Base-by-base conservation (phyloP, 805 yeast species). In the Cyberlindnera maritima region DNA sequence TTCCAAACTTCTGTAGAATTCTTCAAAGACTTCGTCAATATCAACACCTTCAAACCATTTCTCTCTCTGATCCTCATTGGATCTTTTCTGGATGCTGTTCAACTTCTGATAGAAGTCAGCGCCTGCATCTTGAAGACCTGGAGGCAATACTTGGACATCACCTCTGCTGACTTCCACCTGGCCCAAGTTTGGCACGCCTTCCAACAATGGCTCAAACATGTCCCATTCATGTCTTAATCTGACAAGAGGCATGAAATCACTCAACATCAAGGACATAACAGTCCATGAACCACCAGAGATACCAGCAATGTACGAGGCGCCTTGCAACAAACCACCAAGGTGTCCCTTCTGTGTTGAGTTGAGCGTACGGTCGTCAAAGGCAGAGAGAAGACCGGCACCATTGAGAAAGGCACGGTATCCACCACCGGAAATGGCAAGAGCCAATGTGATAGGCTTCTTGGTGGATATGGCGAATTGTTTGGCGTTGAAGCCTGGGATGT, bases 221-320 rank as follows among this genome's bases (percentile, higher is more conserved):
- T 68, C 64, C 82, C 81, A 73, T 6, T 63, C 60, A 5, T 64
- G 48, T 20, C 66, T 50, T 43, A 68, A 57, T 6, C 62, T 66
- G 5, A 64, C 69, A 62, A 69, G 58, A 0, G 74, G 71, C 36
- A 69, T 55, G 47, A 62, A 67, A 28, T 70, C 73, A 38, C 69
- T 69, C 41, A 72, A 66, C 1, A 69, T 54, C 34, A 64, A 46
- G 3, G 74, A 70, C 49, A 70, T 60, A 33, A 71, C 63, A 41
- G 87, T 69, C 96, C 96, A 88, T 13, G 86, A 76, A 23, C 96
- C 96, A 28, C 96, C 96, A 14, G 91, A 83, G 32, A 88, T 74
- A 9, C 92, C 96, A 5, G 88, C 68, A 4, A 89, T 64, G 60
- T 90, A 89, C 12, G 86, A 77, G 1, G 88, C 61, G 6, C 85